Conservation (phyloP, 305 asterid genomes). For the Fraxinus sp. region DNA sequence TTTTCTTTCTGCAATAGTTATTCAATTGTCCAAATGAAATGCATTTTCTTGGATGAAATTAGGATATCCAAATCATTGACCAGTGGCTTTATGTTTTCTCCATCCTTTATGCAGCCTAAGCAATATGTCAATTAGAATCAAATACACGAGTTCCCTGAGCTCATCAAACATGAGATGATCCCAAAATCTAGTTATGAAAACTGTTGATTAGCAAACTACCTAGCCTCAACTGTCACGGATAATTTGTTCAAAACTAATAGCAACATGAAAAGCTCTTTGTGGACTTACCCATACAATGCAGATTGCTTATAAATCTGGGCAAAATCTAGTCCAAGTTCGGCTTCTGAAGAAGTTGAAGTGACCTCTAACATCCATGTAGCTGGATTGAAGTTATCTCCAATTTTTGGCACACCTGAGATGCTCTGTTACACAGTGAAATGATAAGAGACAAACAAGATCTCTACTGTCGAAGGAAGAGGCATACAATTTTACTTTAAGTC, state of each 20-base stretch:
- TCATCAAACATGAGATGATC: not conserved
- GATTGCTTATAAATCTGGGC: conserved; percentile 63
- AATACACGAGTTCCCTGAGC: not conserved
- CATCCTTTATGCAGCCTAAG: not conserved
- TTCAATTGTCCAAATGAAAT: not conserved
- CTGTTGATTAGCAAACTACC: not conserved
- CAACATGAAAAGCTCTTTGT: not conserved
- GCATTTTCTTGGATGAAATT: not conserved
- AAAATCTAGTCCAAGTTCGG: conserved; percentile 60
- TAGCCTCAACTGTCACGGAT: not conserved
- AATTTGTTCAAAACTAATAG: not conserved
- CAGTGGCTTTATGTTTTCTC: not conserved
- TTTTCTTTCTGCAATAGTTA: not conserved
- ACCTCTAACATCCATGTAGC: conserved; percentile 95
- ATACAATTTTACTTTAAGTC: not conserved
- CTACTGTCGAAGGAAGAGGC: not conserved
- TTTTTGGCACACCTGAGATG: conserved; percentile 59
- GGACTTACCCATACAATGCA: conserved; percentile 51
- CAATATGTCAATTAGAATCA: not conserved
- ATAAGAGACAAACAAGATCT: not conserved
- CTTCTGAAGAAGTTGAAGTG: conserved; percentile 68
- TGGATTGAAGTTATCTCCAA: conserved; percentile 65
- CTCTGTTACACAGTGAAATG: conserved; percentile 31
- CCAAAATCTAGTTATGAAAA: not conserved
- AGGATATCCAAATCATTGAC: not conserved